These are phyloP conservation scores for Setomelanomma holmii DNA, from an alignment of 2,329 filamentous ascomycete genomes.

Conservation along the genomic window DNA sequence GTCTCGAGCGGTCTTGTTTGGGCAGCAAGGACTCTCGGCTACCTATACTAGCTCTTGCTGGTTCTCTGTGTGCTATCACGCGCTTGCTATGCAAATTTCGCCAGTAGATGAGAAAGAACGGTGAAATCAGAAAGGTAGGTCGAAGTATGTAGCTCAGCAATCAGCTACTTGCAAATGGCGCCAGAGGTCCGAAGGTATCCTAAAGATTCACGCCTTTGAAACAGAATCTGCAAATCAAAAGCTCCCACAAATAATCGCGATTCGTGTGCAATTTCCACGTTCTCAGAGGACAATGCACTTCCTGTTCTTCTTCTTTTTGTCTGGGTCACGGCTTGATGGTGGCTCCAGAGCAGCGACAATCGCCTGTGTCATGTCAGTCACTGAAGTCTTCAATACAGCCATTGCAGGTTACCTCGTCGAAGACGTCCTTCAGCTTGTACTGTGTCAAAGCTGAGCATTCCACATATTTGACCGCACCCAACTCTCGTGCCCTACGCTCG, in stretches of 20 bases:
- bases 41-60: neutral
- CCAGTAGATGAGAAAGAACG: conserved; percentile 5
- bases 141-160: conserved; percentile 17
- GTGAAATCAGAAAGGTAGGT: conserved; percentile 30
- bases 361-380: conserved; percentile 63
- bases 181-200: conserved; percentile 49
- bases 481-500: conserved; percentile 93
- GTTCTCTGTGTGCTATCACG: neutral
- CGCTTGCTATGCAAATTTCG: neutral
- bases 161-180: conserved; percentile 51
- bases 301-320: conserved; percentile 44
- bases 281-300: conserved; percentile 48
- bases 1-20: neutral
- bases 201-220: conserved; percentile 45
- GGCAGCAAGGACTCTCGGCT: neutral
- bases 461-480: conserved; percentile 98
- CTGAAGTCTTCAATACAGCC: neutral
- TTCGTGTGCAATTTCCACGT: conserved; percentile 4
- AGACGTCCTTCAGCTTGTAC: conserved; percentile 98
- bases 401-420: conserved; percentile 79
- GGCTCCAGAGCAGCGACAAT: conserved; percentile 96
- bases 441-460: conserved; percentile 98
- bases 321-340: conserved; percentile 74
- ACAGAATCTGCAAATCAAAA: conserved; percentile 37
- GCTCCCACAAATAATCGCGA: conserved; percentile 25